phyloP scores from a whole-genome alignment of 2,329 filamentous ascomycete genomes.

The Tolypocladium nubicola region DNA sequence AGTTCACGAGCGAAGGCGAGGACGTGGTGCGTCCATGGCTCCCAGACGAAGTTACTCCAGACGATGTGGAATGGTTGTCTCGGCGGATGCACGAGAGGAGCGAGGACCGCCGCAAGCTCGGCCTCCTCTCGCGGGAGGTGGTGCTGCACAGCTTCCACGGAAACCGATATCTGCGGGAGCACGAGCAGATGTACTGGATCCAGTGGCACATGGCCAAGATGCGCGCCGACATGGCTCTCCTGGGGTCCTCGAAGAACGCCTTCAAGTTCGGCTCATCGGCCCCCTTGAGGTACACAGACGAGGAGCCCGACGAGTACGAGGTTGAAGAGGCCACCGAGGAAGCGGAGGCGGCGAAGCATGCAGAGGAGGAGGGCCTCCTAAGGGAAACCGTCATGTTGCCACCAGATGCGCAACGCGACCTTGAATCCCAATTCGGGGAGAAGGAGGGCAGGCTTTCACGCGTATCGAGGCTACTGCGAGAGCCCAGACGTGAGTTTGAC shows the following conservation, averaged over 20 bases:
- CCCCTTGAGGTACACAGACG: slow-evolving; percentile 10
- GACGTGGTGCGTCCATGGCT: slow-evolving; percentile 15
- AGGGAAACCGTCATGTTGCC: neutral
- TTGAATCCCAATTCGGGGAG: neutral
- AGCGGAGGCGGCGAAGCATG: neutral
- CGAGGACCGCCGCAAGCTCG: slow-evolving; percentile 42
- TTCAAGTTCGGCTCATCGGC: slow-evolving; percentile 10
- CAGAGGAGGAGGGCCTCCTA: neutral
- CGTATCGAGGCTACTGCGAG: neutral
- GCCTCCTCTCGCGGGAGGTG: slow-evolving; percentile 46
- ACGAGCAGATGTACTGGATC: slow-evolving; percentile 50
- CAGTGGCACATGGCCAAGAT: slow-evolving; percentile 23
- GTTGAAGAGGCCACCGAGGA: neutral
- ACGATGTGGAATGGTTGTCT: slow-evolving; percentile 42
- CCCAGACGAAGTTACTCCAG: slow-evolving; percentile 29
- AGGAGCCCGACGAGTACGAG: slow-evolving; percentile 7
- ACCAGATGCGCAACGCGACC: neutral
- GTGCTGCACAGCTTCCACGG: slow-evolving; percentile 50
- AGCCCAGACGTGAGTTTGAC: neutral
- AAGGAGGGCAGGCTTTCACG: neutral
- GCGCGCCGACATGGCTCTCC: slow-evolving; percentile 8
- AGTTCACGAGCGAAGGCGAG: slow-evolving; percentile 42
- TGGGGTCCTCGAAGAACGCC: slow-evolving; percentile 5
- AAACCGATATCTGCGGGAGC: slow-evolving; percentile 48
- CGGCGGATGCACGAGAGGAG: slow-evolving; percentile 50